These are phyloP conservation scores for Peronospora farinosa DNA, from an alignment of 352 stramenopile species.

Conservation along the genomic window DNA sequence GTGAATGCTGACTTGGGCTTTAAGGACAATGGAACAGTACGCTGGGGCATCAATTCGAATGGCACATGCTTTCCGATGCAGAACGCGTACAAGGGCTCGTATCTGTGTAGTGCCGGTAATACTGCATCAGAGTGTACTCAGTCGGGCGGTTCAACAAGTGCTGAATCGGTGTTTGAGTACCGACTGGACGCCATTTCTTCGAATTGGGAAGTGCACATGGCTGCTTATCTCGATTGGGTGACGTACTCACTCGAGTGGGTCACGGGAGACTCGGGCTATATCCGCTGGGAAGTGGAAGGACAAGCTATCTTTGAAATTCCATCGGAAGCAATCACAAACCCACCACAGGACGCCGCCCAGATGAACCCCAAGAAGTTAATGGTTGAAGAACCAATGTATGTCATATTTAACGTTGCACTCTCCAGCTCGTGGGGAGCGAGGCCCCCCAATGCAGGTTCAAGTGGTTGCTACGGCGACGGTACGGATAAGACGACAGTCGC, in stretches of 20 bases:
- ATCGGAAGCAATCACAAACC: constrained; percentile 42
- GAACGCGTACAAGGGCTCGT: constrained; percentile 45
- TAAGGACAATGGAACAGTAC: constrained; percentile 31
- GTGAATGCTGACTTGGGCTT: constrained; percentile 38
- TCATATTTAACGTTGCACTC: constrained; percentile 89
- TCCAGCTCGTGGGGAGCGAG: constrained; percentile 67
- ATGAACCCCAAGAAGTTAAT: constrained; percentile 81
- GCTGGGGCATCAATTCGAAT: constrained; percentile 43
- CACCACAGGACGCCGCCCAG: constrained; percentile 34
- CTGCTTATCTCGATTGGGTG: constrained; percentile 72
- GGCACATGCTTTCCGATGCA: constrained; percentile 43
- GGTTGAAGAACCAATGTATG: constrained; percentile 87
- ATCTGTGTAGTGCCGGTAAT: constrained; percentile 45
- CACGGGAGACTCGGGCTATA: constrained; percentile 37
- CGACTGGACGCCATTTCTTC: constrained; percentile 90
- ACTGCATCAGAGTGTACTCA: constrained; percentile 21
- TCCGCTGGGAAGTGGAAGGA: constrained; percentile 68
- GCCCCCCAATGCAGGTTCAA: constrained; percentile 32
- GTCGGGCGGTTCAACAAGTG: constrained; percentile 22
- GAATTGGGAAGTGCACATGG: constrained; percentile 74
- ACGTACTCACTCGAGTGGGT: constrained; percentile 56
- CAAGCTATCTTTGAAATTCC: constrained; percentile 84
- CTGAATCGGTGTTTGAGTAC: constrained; percentile 35
- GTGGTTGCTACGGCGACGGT: constrained; percentile 29
- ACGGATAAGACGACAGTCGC: constrained; percentile 24